Evolutionary conservation across 1,139 yeast species (phyloP).

Genomic region (Diutina mesorugosa): DNA sequence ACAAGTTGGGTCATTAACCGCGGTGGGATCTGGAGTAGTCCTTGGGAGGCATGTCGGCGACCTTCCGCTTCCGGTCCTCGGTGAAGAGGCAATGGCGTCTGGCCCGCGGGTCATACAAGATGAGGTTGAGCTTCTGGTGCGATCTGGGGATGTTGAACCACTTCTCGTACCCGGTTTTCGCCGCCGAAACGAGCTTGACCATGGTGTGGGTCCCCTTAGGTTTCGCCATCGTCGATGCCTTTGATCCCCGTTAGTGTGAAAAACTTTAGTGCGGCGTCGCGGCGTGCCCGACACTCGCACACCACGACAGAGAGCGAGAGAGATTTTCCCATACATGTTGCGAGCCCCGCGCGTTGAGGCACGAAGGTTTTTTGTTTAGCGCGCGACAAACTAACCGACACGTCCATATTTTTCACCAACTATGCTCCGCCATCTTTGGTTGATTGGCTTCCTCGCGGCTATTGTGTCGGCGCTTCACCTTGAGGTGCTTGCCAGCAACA

Average conservation of each 20-base stretch:
- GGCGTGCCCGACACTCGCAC: neutral
- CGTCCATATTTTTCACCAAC: constrained; percentile 1
- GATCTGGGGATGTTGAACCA: constrained; percentile 41
- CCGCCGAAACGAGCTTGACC: constrained; percentile 26
- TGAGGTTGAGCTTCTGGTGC: constrained; percentile 65
- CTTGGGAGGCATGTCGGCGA: constrained; percentile 49
- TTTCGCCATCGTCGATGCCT: constrained; percentile 11
- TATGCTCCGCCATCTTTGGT: constrained; percentile 6
- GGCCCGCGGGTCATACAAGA: constrained; percentile 75
- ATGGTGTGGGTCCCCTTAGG: constrained; percentile 32
- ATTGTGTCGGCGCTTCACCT: constrained; percentile 21
- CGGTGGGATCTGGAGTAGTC: constrained; percentile 41
- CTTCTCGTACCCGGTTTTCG: constrained; percentile 11
- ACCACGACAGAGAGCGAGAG: too few relatives aligned
- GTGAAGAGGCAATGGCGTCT: constrained; percentile 72
- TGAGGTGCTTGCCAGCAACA: constrained; percentile 23
- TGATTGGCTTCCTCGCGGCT: constrained; percentile 9
- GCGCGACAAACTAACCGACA: neutral
- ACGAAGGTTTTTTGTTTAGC: neutral
- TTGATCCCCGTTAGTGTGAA: neutral
- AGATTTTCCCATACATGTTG: neutral
- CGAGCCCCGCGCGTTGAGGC: neutral
- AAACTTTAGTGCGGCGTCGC: neutral
- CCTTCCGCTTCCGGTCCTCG: constrained; percentile 75
- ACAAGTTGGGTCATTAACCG: neutral